Conservation (phyloP, 257 asterid species). For the Petrea volubilis region DNA sequence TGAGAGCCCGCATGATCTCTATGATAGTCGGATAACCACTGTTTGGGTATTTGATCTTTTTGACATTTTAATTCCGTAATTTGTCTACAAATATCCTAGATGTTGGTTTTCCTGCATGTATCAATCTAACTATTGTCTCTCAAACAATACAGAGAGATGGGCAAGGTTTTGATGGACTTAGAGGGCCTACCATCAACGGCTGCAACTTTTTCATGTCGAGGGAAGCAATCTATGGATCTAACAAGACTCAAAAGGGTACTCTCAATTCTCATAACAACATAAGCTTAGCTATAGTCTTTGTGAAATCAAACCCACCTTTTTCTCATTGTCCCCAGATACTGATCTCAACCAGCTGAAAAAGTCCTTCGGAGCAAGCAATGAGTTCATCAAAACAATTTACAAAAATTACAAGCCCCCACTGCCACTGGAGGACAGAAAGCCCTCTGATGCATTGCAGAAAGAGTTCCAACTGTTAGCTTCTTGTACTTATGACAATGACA, state of each 20-base stretch:
- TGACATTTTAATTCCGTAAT: no score
- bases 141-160: slow-evolving; percentile 39
- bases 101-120: background rate
- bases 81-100: background rate
- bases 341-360: slow-evolving; percentile 40
- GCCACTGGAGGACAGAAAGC: slow-evolving; percentile 25
- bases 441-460: slow-evolving; percentile 20
- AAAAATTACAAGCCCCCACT: slow-evolving; percentile 15
- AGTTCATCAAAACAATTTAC: slow-evolving; percentile 40
- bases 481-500: slow-evolving; percentile 52
- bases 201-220: slow-evolving; percentile 58
- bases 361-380: slow-evolving; percentile 56
- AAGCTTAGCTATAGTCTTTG: background rate
- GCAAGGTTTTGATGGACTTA: slow-evolving; percentile 55
- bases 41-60: slow-evolving; percentile 31
- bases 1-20: slow-evolving; percentile 49
- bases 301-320: no score
- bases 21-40: slow-evolving; percentile 36
- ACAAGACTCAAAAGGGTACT: slow-evolving; percentile 26
- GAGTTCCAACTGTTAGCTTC: slow-evolving; percentile 49
- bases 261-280: background rate
- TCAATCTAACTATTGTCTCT: background rate
- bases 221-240: slow-evolving; percentile 45
- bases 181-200: slow-evolving; percentile 54
- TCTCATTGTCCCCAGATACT: slow-evolving; percentile 28